Conservation (phyloP, 1,139 yeast genomes). For the Suhomyces terraborum region DNA sequence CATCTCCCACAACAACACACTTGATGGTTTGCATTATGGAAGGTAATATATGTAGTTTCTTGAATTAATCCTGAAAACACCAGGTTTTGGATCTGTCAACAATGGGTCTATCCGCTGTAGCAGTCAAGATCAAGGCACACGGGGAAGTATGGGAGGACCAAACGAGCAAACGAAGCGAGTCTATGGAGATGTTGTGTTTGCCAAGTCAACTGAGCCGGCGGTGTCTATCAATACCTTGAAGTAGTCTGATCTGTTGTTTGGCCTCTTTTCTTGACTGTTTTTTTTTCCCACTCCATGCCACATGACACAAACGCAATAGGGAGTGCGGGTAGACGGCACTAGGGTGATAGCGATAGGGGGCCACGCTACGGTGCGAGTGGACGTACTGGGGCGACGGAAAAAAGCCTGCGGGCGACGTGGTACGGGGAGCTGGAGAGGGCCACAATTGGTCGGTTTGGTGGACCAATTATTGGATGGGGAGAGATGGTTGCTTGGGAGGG, state of each 20-base stretch:
- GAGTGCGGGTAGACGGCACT: slow-evolving; percentile 13
- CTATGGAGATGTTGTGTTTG: background rate
- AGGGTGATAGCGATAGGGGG: slow-evolving; percentile 5
- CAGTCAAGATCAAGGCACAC: background rate
- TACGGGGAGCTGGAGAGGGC: too few species aligned
- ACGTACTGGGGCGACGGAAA: background rate
- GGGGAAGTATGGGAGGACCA: background rate
- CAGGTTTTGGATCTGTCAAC: slow-evolving; percentile 2
- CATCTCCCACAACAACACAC: slow-evolving; percentile 97
- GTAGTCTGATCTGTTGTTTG: slow-evolving; percentile 12
- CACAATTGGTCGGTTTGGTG: too few species aligned
- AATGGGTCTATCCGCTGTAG: slow-evolving; percentile 1
- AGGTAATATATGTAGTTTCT: background rate
- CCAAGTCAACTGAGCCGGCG: slow-evolving; percentile 5
- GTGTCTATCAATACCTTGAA: slow-evolving; percentile 8
- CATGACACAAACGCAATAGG: slow-evolving; percentile 12
- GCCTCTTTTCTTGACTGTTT: slow-evolving; percentile 14
- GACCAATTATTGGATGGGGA: too few species aligned
- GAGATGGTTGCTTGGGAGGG: too few species aligned
- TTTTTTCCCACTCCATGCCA: slow-evolving; percentile 12
- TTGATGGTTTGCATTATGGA: slow-evolving; percentile 76
- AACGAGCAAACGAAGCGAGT: slow-evolving; percentile 5
- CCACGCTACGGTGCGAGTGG: too few species aligned
- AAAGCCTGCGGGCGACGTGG: background rate
- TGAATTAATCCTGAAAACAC: slow-evolving; percentile 5